Base-by-base conservation (phyloP, 805 yeast species). In the Candida piceae region DNA sequence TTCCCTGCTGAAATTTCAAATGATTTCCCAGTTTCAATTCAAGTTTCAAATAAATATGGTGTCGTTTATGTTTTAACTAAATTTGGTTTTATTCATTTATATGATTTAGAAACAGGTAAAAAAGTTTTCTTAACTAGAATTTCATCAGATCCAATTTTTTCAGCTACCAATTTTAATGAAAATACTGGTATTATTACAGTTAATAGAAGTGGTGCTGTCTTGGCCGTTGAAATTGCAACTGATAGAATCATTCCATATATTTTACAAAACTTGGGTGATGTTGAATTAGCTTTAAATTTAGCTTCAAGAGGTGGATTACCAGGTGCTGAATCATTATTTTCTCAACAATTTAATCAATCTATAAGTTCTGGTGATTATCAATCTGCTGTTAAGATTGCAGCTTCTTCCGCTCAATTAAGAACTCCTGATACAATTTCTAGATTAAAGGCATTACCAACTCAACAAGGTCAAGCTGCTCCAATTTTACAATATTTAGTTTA, bases 231-330 rank as follows among this genome's bases (percentile, higher is more conserved):
- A 58, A 75, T 93, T 35, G 77, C 95, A 33, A 82, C 80, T 48
- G 82, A 80, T 42, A 84, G 84, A 56, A 77, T 90, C 48, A 81
- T 93, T 44, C 95, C 96, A 35, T 94, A 94, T 61, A 80, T 93
- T 34, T 71, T 93, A 58, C 80, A 81, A 53, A 87, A 85, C 59
- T 72, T 93, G 44, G 80, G 90, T 36, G 90, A 93, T 57, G 87
- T 90, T 22, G 74, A 82, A 16, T 70, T 93, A 53, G 98, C 97
- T 3, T 70, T 93, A 42, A 71, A 87, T 9, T 75, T 93, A 46
- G 94, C 97, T 19, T 77, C 96, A 4, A 84, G 97, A 63, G 97
- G 96, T 56, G 96, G 96, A 2, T 76, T 93, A 55, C 93, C 96
- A 29, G 99, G 99, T 48, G 98, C 97, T 33, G 99, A 93, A 60